Percentiles rank a stretch among this genome's conserved stretches.
These are phyloP conservation scores for Teunomyces atbi DNA, from an alignment of 805 yeast genomes.

Conservation along the genomic window DNA sequence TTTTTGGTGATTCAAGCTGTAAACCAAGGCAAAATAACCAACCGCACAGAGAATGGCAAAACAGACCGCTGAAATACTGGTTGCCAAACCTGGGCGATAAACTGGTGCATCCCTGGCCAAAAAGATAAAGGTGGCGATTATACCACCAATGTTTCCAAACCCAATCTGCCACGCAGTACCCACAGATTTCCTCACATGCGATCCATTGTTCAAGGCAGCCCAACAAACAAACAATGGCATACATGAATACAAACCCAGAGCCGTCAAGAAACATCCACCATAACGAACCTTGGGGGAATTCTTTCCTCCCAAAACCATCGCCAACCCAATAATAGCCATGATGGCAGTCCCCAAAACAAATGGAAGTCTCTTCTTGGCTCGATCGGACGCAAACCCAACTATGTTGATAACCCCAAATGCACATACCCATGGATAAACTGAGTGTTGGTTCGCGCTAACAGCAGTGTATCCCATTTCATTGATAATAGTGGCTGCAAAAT, in stretches of 20 bases:
- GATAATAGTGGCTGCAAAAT: slow-evolving; percentile 68
- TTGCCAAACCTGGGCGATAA: slow-evolving; percentile 53
- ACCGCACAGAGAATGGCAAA: slow-evolving; percentile 37
- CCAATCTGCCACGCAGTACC: slow-evolving; percentile 65
- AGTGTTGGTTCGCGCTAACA: slow-evolving; percentile 71
- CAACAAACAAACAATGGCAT: slow-evolving; percentile 74
- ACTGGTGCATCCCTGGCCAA: slow-evolving; percentile 56
- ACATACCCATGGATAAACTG: slow-evolving; percentile 82
- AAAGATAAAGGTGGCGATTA: slow-evolving; percentile 59
- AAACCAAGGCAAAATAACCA: slow-evolving; percentile 31
- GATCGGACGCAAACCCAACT: slow-evolving; percentile 56
- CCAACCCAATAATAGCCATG: slow-evolving; percentile 51
- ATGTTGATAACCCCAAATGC: slow-evolving; percentile 69
- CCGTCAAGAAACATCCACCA: slow-evolving; percentile 62
- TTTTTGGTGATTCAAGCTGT: slow-evolving; percentile 20
- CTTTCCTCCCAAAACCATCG: slow-evolving; percentile 50
- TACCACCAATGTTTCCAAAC: slow-evolving; percentile 73
- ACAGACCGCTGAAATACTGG: slow-evolving; percentile 48
- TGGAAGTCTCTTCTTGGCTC: slow-evolving; percentile 44
- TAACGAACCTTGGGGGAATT: slow-evolving; percentile 44
- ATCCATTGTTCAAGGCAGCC: slow-evolving; percentile 60
- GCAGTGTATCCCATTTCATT: slow-evolving; percentile 62
- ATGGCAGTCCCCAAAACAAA: slow-evolving; percentile 39
- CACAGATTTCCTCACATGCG: slow-evolving; percentile 59
- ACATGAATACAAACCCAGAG: slow-evolving; percentile 57